A percentile compares a stretch with the other conserved stretches of the same genome.
These are phyloP conservation scores for Pontederia crassipes DNA, from an alignment of 176 grass and related monocot genomes.

Conservation along the genomic window DNA sequence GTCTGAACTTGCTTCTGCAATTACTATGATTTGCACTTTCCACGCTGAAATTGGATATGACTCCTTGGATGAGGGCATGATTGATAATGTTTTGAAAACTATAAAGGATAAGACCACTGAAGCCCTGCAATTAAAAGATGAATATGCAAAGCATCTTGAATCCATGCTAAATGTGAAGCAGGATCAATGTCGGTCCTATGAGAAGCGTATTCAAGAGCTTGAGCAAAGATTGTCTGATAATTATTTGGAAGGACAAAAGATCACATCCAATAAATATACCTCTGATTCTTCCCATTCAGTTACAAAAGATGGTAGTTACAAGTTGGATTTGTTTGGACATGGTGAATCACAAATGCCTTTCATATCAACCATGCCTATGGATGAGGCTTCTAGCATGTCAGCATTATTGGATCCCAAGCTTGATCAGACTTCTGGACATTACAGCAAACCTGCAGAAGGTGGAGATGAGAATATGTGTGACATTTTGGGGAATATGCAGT, in stretches of 20 bases:
- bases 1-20: slow-evolving; percentile 84
- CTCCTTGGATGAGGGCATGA: slow-evolving; percentile 47
- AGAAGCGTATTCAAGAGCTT: slow-evolving; percentile 83
- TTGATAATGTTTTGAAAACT: slow-evolving; percentile 45
- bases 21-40: slow-evolving; percentile 56
- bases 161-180: slow-evolving; percentile 50
- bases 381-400: slow-evolving; percentile 78
- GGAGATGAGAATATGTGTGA: slow-evolving; percentile 94
- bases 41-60: slow-evolving; percentile 54
- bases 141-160: slow-evolving; percentile 63
- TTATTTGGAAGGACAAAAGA: slow-evolving; percentile 59
- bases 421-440: slow-evolving; percentile 24
- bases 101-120: slow-evolving; percentile 58
- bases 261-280: slow-evolving; percentile 39
- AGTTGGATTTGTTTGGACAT: slow-evolving; percentile 37
- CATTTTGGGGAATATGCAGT: slow-evolving; percentile 63
- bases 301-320: slow-evolving; percentile 45
- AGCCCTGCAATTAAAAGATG: slow-evolving; percentile 74
- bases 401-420: slow-evolving; percentile 28
- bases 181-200: slow-evolving; percentile 60
- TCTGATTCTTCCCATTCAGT: slow-evolving; percentile 47
- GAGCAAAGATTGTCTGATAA: slow-evolving; percentile 66
- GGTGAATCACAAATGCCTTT: slow-evolving; percentile 41
- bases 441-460: slow-evolving; percentile 66
- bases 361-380: slow-evolving; percentile 61